Evolutionary conservation across 2,329 filamentous ascomycete genomes (phyloP), one percentile per base, ranked within the genome.

Genomic region (Fusarium multiceps): DNA sequence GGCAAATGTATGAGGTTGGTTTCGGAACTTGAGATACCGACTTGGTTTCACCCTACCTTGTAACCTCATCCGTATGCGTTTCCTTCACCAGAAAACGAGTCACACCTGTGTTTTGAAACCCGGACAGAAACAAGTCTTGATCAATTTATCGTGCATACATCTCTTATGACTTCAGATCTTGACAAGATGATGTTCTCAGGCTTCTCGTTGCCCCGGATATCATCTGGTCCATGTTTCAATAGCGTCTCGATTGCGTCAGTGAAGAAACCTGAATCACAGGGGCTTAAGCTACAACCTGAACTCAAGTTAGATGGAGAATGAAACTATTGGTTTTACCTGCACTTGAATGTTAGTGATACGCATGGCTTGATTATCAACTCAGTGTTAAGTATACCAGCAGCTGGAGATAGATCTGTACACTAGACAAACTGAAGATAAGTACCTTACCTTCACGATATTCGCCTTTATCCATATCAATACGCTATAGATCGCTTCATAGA

Each of bases 1-100:
- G 11, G 9, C 1, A 16, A 30, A 28, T 30, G 58, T 63, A 48
- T 28, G 58, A 63, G 14, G 18, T 21, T 23, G 27, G 60, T 63
- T 63, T 63, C 60, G 30, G 42, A 63, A 55, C 18, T 20, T 32
- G 34, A 30, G 40, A 48, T 60, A 23, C 34, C 42, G 48, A 25
- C n/a, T 56, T 56, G 34, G 42, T 56, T 21, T 23, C 34, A 25
- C 12, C 32, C 21, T 14, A 28, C 16, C 43, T 28, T 12, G 16
- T 28, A 5, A 28, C 21, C 23, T 28, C 18, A n/a, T 28, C 5
- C 49, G 32, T 7, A 28, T 16, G 18, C 16, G 32, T 42, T 27
- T 51, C n/a, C 34, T 28, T 27, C 18, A n/a, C 13, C 13, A 41
- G 18, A 41, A 20, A 14, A 9, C 18, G 18, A 51, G 49, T 51